phyloP scores from a whole-genome alignment of 2,329 filamentous ascomycete species.

The Aspergillus tanneri region DNA sequence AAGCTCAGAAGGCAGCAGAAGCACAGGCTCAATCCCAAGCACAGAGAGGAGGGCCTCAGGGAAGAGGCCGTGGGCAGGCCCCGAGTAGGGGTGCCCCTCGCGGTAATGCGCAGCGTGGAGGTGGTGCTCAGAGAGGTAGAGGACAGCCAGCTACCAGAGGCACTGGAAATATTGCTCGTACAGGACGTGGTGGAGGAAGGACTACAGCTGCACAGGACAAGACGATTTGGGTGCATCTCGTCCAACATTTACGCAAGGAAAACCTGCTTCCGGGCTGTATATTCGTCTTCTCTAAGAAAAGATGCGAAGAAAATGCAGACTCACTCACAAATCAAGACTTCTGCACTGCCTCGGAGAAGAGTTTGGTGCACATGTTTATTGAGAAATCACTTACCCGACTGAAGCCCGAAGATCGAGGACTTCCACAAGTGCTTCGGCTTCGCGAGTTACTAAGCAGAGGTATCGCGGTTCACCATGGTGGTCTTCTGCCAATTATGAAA shows the following conservation, averaged over 20 bases:
- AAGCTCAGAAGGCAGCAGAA: constrained; percentile 54
- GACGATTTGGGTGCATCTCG: constrained; percentile 93
- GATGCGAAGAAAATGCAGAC: constrained; percentile 95
- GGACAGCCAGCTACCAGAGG: constrained; percentile 59
- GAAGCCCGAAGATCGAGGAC: constrained; percentile 80
- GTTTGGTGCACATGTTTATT: constrained; percentile 94
- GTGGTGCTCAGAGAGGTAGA: constrained; percentile 52
- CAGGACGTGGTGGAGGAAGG: constrained; percentile 79
- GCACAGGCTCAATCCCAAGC: constrained; percentile 53
- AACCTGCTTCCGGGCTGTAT: constrained; percentile 89
- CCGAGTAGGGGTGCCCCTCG: constrained; percentile 40
- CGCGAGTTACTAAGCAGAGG: constrained; percentile 82
- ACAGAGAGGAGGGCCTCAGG: constrained; percentile 56
- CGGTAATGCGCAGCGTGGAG: constrained; percentile 46
- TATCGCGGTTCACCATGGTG: constrained; percentile 94
- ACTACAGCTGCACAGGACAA: constrained; percentile 91
- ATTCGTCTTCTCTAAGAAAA: constrained; percentile 97
- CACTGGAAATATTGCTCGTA: constrained; percentile 83
- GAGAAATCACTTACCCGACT: constrained; percentile 90
- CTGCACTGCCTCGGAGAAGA: constrained; percentile 90
- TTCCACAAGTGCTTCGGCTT: constrained; percentile 90
- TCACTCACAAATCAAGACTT: constrained; percentile 94
- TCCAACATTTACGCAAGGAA: constrained; percentile 84
- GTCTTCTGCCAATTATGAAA: constrained; percentile 92
- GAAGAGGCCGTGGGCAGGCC: constrained; percentile 54